A percentile compares a stretch with the other conserved stretches of the same genome.
phyloP scores from a whole-genome alignment of 129 eudicot species.

The Flaveria bidentis region DNA sequence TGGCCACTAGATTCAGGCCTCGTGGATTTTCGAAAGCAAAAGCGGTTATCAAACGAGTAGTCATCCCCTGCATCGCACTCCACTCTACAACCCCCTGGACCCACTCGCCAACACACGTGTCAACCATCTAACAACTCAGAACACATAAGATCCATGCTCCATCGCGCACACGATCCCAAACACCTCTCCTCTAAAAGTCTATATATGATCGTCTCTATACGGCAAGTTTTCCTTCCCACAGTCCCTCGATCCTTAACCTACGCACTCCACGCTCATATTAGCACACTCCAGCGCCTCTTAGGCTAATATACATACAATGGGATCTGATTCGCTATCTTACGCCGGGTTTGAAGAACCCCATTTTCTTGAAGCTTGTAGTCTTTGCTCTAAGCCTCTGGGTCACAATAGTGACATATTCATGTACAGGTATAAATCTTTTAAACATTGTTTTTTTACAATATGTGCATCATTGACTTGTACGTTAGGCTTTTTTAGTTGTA shows the following conservation, averaged over 20 bases:
- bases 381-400: slow-evolving; percentile 63
- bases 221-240: slow-evolving; percentile 39
- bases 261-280: slow-evolving; percentile 35
- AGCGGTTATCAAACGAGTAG: slow-evolving; percentile 16
- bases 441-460: neutral
- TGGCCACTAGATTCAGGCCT: slow-evolving; percentile 43
- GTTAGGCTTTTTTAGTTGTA: neutral
- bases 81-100: slow-evolving; percentile 18
- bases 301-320: slow-evolving; percentile 32
- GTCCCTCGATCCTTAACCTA: slow-evolving; percentile 27
- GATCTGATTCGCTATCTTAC: slow-evolving; percentile 42
- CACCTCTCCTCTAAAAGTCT: slow-evolving; percentile 24
- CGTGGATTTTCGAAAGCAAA: slow-evolving; percentile 33
- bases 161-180: slow-evolving; percentile 23
- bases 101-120: slow-evolving; percentile 20
- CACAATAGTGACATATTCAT: slow-evolving; percentile 78
- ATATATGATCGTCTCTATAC: slow-evolving; percentile 36
- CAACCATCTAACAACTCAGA: slow-evolving; percentile 6
- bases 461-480: slow-evolving; percentile 35
- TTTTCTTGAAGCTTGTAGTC: slow-evolving; percentile 79
- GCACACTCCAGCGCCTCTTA: slow-evolving; percentile 8
- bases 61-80: slow-evolving; percentile 14
- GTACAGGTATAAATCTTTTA: slow-evolving; percentile 55
- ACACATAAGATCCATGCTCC: slow-evolving; percentile 26
- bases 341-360: slow-evolving; percentile 61